A percentile compares a stretch with the other conserved stretches of the same genome.
phyloP scores from a whole-genome alignment of 768 basidiomycete species.

The Suillus sp. region DNA sequence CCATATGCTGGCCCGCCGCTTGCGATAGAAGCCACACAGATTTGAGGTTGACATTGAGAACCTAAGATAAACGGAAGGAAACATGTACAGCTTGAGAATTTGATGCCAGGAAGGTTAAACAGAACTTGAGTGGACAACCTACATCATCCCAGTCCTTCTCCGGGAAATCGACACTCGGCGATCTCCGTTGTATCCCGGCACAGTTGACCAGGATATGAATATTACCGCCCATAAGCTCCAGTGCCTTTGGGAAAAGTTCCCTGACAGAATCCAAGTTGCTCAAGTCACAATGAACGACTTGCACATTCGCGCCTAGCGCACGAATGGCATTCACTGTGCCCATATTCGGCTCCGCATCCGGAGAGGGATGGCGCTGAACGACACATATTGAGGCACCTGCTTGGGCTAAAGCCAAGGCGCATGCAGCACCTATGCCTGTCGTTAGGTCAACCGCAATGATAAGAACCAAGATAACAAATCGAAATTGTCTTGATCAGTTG shows the following conservation, averaged over 20 bases:
- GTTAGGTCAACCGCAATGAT: slow-evolving; percentile 10
- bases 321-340: slow-evolving; percentile 40
- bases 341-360: slow-evolving; percentile 35
- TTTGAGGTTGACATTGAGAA: slow-evolving; percentile 86
- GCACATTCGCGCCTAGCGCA: slow-evolving; percentile 35
- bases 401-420: slow-evolving; percentile 55
- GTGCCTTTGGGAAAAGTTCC: slow-evolving; percentile 49
- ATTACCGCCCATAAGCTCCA: slow-evolving; percentile 49
- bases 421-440: slow-evolving; percentile 56
- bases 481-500: slow-evolving; percentile 19
- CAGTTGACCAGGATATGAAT: slow-evolving; percentile 73
- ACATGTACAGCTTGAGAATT: slow-evolving; percentile 14
- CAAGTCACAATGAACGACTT: slow-evolving; percentile 60
- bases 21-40: slow-evolving; percentile 83
- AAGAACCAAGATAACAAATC: slow-evolving; percentile 9
- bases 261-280: slow-evolving; percentile 51
- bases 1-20: slow-evolving; percentile 90
- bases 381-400: slow-evolving; percentile 54
- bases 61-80: slow-evolving; percentile 43
- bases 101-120: slow-evolving; percentile 16
- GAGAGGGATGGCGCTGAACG: slow-evolving; percentile 46
- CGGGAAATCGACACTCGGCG: slow-evolving; percentile 63
- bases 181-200: slow-evolving; percentile 60
- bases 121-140: slow-evolving; percentile 38
- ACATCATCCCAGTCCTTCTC: slow-evolving; percentile 77